These are phyloP conservation scores for Puccinia novopanici DNA, from an alignment of 1,284 basidiomycete species.

Conservation along the genomic window DNA sequence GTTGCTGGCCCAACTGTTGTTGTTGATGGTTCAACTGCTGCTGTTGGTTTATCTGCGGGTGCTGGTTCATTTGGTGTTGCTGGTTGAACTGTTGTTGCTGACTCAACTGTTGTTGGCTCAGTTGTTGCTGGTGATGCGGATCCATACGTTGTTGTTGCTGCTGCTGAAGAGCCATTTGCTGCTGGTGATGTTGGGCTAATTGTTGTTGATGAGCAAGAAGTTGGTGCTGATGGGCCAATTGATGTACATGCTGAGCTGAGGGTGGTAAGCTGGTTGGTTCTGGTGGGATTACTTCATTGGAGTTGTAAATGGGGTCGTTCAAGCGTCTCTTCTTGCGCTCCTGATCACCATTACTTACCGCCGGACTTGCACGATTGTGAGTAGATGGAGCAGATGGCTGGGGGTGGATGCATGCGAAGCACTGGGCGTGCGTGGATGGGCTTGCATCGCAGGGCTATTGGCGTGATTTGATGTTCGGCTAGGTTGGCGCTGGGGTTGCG, in stretches of 20 bases:
- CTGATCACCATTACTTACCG: slow-evolving; percentile 32
- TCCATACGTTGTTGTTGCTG: slow-evolving; percentile 21
- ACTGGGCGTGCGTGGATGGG: slow-evolving; percentile 43
- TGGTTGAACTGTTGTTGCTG: slow-evolving; percentile 29
- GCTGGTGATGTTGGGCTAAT: slow-evolving; percentile 4
- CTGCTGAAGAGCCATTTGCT: background rate
- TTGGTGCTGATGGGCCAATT: slow-evolving; percentile 22
- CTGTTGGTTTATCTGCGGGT: slow-evolving; percentile 6
- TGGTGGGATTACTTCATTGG: background rate
- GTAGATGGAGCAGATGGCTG: slow-evolving; percentile 31
- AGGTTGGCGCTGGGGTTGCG: slow-evolving; percentile 43
- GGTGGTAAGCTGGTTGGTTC: background rate
- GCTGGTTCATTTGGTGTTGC: slow-evolving; percentile 10
- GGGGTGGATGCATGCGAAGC: slow-evolving; percentile 31
- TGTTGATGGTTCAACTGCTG: background rate
- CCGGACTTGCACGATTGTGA: slow-evolving; percentile 40
- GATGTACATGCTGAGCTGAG: slow-evolving; percentile 7
- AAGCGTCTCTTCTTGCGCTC: slow-evolving; percentile 46
- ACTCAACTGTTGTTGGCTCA: background rate
- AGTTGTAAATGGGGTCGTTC: slow-evolving; percentile 27
- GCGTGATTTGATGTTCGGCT: slow-evolving; percentile 40
- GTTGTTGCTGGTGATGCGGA: background rate
- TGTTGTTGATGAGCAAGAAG: slow-evolving; percentile 22
- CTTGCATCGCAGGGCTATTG: slow-evolving; percentile 35
- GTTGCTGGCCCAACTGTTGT: background rate